phyloP scores from a whole-genome alignment of 805 yeast species.

The Ogataea naganishii region DNA sequence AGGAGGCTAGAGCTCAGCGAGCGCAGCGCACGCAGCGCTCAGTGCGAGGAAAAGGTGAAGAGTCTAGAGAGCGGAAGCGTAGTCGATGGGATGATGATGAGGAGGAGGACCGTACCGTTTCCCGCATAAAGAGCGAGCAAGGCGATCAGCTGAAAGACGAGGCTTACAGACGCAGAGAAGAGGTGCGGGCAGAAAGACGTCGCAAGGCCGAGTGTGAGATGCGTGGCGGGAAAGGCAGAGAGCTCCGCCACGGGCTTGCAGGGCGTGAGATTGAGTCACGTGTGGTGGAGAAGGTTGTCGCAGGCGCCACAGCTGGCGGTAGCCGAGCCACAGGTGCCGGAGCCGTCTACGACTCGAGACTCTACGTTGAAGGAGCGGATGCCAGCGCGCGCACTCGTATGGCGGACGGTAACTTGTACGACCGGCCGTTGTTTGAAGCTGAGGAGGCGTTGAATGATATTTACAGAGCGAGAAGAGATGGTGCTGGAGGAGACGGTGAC shows the following conservation, averaged over 20 bases:
- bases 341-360: conserved; percentile 48
- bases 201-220: conserved; percentile 39
- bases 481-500: conserved; percentile 14
- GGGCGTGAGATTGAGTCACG: too few relatives aligned
- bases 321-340: conserved; percentile 22
- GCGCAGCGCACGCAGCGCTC: too few relatives aligned
- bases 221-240: conserved; percentile 31
- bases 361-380: conserved; percentile 36
- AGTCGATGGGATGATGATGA: conserved; percentile 10
- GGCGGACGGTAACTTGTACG: conserved; percentile 45
- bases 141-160: conserved; percentile 4
- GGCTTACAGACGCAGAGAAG: conserved; percentile 26
- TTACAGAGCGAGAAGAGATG: conserved; percentile 32
- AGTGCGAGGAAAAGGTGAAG: conserved; percentile 29
- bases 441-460: conserved; percentile 42
- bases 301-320: too few relatives aligned
- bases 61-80: conserved; percentile 2
- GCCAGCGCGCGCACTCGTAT: conserved; percentile 28
- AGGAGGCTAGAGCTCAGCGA: too few relatives aligned
- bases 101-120: conserved; percentile 9
- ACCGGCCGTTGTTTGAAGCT: conserved; percentile 45
- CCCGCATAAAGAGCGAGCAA: too few relatives aligned
- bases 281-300: too few relatives aligned
- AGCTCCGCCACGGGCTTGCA: conserved; percentile 15
- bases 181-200: conserved; percentile 34